Evolutionary conservation across 768 basidiomycete species (phyloP).

Genomic region (Lepiota venenata): DNA sequence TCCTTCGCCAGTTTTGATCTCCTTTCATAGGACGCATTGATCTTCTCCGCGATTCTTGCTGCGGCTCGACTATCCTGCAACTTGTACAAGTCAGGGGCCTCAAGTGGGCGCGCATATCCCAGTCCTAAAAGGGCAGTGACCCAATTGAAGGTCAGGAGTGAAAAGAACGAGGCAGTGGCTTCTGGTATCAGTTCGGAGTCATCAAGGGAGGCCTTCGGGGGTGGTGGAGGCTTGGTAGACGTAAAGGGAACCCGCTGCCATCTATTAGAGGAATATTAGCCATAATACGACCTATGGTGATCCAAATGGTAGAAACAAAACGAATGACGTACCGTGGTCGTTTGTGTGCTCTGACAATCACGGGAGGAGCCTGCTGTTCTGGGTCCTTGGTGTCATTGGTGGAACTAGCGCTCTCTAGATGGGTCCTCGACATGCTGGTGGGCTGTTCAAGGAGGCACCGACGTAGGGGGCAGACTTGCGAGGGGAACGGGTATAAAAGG

Average conservation of each 20-base stretch:
- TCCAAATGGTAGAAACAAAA: not conserved
- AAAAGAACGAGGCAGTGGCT: slow-evolving; percentile 55
- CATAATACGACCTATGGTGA: too few species aligned
- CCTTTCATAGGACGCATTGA: slow-evolving; percentile 61
- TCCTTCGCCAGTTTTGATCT: slow-evolving; percentile 53
- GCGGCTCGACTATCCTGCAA: slow-evolving; percentile 63
- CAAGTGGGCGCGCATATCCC: slow-evolving; percentile 79
- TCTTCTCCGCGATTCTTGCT: slow-evolving; percentile 54
- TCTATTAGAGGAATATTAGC: slow-evolving; percentile 13
- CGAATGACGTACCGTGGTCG: slow-evolving; percentile 7
- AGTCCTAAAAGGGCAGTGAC: slow-evolving; percentile 66
- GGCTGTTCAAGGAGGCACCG: not conserved
- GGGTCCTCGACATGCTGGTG: not conserved
- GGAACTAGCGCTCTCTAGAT: slow-evolving; percentile 5
- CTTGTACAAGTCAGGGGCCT: slow-evolving; percentile 78
- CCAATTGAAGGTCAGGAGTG: slow-evolving; percentile 70
- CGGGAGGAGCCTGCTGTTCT: not conserved
- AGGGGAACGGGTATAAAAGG: not conserved
- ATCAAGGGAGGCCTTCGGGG: slow-evolving; percentile 51
- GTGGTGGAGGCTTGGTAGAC: slow-evolving; percentile 34
- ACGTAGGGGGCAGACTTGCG: not conserved
- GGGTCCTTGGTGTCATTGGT: slow-evolving; percentile 1
- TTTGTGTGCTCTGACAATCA: not conserved
- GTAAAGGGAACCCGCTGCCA: slow-evolving; percentile 38
- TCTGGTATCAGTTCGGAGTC: slow-evolving; percentile 67